Conservation (phyloP, 352 stramenopile genomes). For the Thalassiosira mediterranea region DNA sequence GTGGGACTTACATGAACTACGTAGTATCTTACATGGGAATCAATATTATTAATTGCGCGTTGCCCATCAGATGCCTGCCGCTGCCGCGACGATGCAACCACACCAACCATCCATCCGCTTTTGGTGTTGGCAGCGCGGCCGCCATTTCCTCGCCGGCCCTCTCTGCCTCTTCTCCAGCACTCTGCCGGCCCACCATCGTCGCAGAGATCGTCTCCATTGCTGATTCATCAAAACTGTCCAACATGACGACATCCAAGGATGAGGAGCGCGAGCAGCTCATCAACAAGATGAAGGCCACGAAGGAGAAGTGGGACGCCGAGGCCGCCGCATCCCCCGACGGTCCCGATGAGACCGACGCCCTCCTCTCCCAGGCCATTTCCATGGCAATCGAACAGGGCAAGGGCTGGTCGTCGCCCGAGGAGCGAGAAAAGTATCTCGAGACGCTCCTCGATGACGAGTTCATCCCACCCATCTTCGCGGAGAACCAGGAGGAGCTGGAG, state of each 20-base stretch:
- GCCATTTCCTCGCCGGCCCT: too few relatives aligned
- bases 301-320: constrained; percentile 70
- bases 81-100: too few relatives aligned
- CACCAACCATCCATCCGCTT: too few relatives aligned
- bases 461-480: constrained; percentile 81
- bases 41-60: too few relatives aligned
- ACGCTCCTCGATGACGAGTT: constrained; percentile 83
- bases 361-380: constrained; percentile 81
- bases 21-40: too few relatives aligned
- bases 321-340: constrained; percentile 53
- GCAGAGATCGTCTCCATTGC: too few relatives aligned
- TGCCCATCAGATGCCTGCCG: too few relatives aligned
- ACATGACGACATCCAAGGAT: constrained; percentile 29
- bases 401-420: constrained; percentile 71
- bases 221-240: too few relatives aligned
- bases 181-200: too few relatives aligned
- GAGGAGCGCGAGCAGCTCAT: constrained; percentile 60
- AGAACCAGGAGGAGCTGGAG: constrained; percentile 73
- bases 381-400: constrained; percentile 80
- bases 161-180: too few relatives aligned
- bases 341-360: constrained; percentile 62
- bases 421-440: constrained; percentile 82
- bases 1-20: too few relatives aligned
- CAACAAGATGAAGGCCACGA: constrained; percentile 62
- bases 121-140: too few relatives aligned